These are phyloP conservation scores for Cyphellophora attinorum DNA, from an alignment of 2,329 filamentous ascomycete genomes.

Conservation along the genomic window DNA sequence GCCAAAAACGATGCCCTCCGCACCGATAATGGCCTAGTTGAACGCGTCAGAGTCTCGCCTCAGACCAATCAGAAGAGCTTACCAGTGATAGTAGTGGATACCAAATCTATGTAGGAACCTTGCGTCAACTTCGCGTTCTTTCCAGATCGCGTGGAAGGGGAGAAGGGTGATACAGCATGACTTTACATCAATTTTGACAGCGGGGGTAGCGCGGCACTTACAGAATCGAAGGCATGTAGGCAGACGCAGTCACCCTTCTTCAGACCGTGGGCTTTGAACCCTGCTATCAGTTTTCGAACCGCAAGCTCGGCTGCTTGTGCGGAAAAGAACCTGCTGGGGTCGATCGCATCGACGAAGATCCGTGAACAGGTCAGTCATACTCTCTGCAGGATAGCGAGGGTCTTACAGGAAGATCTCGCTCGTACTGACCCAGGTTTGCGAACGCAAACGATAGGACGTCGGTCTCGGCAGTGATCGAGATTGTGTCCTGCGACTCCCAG, in stretches of 20 bases:
- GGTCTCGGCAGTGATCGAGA: conserved; percentile 4
- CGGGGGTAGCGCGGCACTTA: too few relatives aligned
- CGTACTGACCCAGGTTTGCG: conserved; percentile 24
- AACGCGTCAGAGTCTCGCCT: background rate
- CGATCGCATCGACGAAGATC: conserved; percentile 33
- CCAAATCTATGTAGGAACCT: conserved; percentile 27
- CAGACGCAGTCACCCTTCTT: conserved; percentile 33
- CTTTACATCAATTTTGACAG: too few relatives aligned
- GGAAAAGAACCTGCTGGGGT: conserved; percentile 28
- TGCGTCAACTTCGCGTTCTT: too few relatives aligned
- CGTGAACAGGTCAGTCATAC: conserved; percentile 5
- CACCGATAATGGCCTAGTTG: conserved; percentile 29
- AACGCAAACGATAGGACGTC: conserved; percentile 35
- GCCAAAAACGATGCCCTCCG: conserved; percentile 41
- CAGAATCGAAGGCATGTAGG: conserved; percentile 32
- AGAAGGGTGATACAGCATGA: too few relatives aligned
- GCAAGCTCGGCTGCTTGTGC: conserved; percentile 24
- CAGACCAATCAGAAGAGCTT: background rate
- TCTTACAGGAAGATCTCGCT: conserved; percentile 24
- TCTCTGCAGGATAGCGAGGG: conserved; percentile 4
- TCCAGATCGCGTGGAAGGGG: too few relatives aligned
- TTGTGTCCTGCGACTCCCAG: too few relatives aligned
- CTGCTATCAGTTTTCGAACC: conserved; percentile 30
- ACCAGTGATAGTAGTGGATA: conserved; percentile 30
- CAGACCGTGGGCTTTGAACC: conserved; percentile 28